Evolutionary conservation across 2,329 filamentous ascomycete genomes (phyloP), one percentile per base, ranked within the genome.

Genomic region (Fonsecaea nubica): DNA sequence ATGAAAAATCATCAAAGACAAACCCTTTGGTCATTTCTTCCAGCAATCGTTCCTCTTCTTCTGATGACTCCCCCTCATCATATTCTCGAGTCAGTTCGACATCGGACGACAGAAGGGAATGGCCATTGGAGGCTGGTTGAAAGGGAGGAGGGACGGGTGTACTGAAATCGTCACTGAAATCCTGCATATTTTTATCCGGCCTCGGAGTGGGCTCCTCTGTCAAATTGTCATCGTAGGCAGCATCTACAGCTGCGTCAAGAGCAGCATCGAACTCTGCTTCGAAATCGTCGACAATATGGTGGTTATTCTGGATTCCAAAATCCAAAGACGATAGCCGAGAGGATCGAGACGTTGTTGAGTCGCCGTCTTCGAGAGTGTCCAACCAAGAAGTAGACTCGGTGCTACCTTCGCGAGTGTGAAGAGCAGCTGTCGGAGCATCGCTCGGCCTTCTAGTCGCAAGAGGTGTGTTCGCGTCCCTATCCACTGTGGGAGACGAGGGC

Each of bases 191-290:
- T 90, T 69, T 87, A 89, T 75, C 92, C 91, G 2, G 92, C 91
- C 53, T 91, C 69, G 80, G 42, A 67, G 75, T 72, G 61, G 74
- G 69, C 75, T 80, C 69, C 65, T 78, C 76, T 13, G 74, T 71
- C 32, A 75, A 70, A 30, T 66, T 73, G 65, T 83, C 91, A 76
- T 97, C 91, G 77, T 98, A 99, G 4, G 94, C 95, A 58, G 94
- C 94, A 78, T 98, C 95, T 8, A 98, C 93, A 13, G 95, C 95
- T 30, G 93, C 94, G 79, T 98, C 94, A 52, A 98, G 84, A 3
- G 95, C 95, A 8, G 92, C 93, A 78, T 97, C 93, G 71, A 98
- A 97, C 75, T 97, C 93, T 6, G 92, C 90, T 76, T 96, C 70
- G 36, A 73, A 72, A 18, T 72, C 67, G 32, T 68, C 69, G 15